Evolutionary conservation across 2,329 filamentous ascomycete genomes (phyloP).

Genomic region (Colletotrichum endophyticum): DNA sequence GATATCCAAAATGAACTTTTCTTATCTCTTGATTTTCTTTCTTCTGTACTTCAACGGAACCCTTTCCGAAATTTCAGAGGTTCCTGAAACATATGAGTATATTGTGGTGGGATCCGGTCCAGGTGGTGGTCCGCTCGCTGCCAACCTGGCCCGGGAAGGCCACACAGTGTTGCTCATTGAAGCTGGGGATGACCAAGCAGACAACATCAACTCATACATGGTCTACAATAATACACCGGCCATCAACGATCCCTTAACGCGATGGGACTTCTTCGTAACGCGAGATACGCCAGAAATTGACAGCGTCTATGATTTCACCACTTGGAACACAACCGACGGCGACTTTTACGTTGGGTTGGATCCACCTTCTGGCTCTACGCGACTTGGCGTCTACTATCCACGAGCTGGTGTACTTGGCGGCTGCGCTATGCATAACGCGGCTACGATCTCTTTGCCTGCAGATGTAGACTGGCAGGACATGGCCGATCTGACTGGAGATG

Average conservation of each 20-base stretch:
- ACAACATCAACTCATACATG: background rate
- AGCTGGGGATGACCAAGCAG: background rate
- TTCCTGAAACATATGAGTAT: background rate
- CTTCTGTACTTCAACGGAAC: background rate
- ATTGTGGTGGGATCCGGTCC: background rate
- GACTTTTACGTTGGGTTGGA: slow-evolving; percentile 28
- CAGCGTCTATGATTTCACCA: slow-evolving; percentile 54
- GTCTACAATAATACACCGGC: background rate
- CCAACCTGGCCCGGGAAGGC: background rate
- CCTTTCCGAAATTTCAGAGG: accelerated
- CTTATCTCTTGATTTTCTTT: background rate
- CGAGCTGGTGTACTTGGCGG: slow-evolving; percentile 50
- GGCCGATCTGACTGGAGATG: slow-evolving; percentile 61
- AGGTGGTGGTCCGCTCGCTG: background rate
- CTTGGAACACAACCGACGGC: slow-evolving; percentile 39
- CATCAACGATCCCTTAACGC: background rate
- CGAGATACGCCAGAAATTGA: slow-evolving; percentile 53
- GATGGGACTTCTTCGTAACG: slow-evolving; percentile 67
- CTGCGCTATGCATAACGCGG: slow-evolving; percentile 63
- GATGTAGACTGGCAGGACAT: slow-evolving; percentile 65
- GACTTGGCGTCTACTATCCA: slow-evolving; percentile 50
- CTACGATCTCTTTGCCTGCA: slow-evolving; percentile 63
- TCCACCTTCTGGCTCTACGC: slow-evolving; percentile 41
- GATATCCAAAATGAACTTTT: background rate
- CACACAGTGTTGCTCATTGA: background rate